Conservation (phyloP, 2,329 filamentous ascomycete genomes). For the Amphichorda felina region DNA sequence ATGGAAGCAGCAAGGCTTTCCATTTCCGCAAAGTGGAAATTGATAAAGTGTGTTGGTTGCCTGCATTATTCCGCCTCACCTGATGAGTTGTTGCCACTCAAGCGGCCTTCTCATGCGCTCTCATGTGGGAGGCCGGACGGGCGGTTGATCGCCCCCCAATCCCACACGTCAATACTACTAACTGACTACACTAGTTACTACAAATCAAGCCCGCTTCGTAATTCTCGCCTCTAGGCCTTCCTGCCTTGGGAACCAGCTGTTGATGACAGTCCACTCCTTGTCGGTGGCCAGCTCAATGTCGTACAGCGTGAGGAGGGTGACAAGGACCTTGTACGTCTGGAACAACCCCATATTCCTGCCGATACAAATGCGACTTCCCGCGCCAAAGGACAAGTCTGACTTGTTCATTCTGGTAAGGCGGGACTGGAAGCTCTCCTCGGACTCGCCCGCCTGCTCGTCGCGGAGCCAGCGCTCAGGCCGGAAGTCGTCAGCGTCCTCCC, state of each 20-base stretch:
- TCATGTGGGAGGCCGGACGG: too few species aligned
- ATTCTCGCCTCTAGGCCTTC: constrained; percentile 10
- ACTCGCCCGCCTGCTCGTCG: constrained; percentile 9
- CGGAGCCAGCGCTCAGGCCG: constrained; percentile 29
- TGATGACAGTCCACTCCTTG: constrained; percentile 44
- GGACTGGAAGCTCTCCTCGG: constrained; percentile 8
- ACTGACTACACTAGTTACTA: too few species aligned
- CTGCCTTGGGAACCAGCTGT: constrained; percentile 9
- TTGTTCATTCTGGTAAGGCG: constrained; percentile 20
- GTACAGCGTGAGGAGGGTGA: constrained; percentile 27
- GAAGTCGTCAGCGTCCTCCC: constrained; percentile 26
- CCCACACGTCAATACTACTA: too few species aligned
- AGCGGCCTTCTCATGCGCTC: too few species aligned
- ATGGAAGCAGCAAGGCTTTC: too few species aligned
- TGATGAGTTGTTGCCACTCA: too few species aligned
- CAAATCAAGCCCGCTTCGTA: background rate
- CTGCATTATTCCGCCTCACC: too few species aligned
- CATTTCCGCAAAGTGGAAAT: too few species aligned
- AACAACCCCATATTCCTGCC: constrained; percentile 26
- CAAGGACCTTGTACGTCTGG: constrained; percentile 32
- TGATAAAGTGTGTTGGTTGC: too few species aligned
- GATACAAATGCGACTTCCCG: constrained; percentile 27
- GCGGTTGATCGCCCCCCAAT: too few species aligned
- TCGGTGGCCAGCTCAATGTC: constrained; percentile 33
- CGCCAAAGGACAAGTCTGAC: constrained; percentile 26